Conservation (phyloP, 176 grass and related monocot genomes). For the Triticum urartu region DNA sequence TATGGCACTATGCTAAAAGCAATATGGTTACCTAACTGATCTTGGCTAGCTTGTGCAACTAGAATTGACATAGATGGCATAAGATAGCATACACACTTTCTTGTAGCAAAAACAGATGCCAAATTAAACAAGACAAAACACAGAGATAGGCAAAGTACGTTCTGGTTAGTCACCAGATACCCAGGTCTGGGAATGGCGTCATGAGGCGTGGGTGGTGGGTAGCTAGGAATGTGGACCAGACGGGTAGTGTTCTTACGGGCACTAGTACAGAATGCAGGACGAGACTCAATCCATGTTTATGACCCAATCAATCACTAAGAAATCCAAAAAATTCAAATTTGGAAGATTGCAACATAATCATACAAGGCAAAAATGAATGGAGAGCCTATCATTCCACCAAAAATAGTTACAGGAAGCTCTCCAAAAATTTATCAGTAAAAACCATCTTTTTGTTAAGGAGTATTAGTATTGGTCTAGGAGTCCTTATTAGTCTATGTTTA, state of each 20-base stretch:
- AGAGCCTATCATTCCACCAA: not conserved
- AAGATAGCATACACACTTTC: conserved; percentile 5
- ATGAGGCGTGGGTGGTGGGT: not conserved
- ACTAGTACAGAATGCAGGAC: not conserved
- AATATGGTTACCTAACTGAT: conserved; percentile 8
- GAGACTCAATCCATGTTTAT: not conserved
- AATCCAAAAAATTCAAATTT: not conserved
- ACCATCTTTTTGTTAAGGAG: not conserved
- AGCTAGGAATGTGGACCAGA: not conserved
- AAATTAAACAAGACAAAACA: conserved; percentile 23
- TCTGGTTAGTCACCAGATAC: not conserved
- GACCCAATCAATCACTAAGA: not conserved
- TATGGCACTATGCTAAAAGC: conserved; percentile 4
- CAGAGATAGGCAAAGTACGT: not conserved
- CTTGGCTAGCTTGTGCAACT: not conserved
- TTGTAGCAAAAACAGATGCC: conserved; percentile 13
- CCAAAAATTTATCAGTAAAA: conserved; percentile 1
- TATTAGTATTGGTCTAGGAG: too few relatives aligned
- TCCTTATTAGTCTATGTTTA: too few relatives aligned
- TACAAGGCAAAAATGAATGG: not conserved
- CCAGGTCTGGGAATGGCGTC: not conserved
- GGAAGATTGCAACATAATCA: not conserved
- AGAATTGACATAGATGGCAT: conserved; percentile 1
- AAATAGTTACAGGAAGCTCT: conserved; percentile 9
- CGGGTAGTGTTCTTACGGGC: not conserved